Evolutionary conservation across 768 basidiomycete species (phyloP), one percentile per base, ranked within the genome.

Genomic region (Lentinula edodes): DNA sequence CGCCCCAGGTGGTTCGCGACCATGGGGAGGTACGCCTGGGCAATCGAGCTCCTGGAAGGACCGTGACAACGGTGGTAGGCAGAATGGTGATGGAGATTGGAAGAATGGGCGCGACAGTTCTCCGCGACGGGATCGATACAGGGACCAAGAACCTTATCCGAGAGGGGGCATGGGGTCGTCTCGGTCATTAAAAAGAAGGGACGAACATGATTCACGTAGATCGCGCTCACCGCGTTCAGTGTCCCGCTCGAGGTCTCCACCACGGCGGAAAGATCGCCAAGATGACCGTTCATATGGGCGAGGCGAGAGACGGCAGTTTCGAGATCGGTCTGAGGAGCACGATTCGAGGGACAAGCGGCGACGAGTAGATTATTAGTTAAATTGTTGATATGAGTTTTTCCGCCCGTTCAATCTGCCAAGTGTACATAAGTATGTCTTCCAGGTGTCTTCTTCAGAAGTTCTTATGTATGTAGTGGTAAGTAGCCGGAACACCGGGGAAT

Each of bases 261-360:
- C 61, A 63, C 69, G 73, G 53, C 52, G 62, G 61, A 67, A 57
- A 52, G 64, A 70, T n/a, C 64, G 70, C 34, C 60, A 65, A n/a
- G 63, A 28, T 28, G 28, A 28, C 28, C 28, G 28, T 2, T 28
- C 28, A 28, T 28, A 64, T 42, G 62, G 54, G 51, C 64, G 69
- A 61, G 68, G 54, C 51, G 71, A 70, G 52, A 63, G 71, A 54
- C 71, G 70, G 42, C 73, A 68, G 48, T 73, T 75, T 20, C 67
- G 66, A 48, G 77, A 75, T 67, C 70, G 71, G 38, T 70, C 70
- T 56, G 68, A 60, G 74, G 73, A 62, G 9, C 71, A 41, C 18
- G 42, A 56, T 8, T 41, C 35, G 16, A 41, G 70, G 50, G 83
- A 80, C 43, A 87, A 87, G 66, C 81, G 84, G 63, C 76, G 85